Base-by-base conservation (phyloP, 768 basidiomycete genomes). In the Pisolithus albus region DNA sequence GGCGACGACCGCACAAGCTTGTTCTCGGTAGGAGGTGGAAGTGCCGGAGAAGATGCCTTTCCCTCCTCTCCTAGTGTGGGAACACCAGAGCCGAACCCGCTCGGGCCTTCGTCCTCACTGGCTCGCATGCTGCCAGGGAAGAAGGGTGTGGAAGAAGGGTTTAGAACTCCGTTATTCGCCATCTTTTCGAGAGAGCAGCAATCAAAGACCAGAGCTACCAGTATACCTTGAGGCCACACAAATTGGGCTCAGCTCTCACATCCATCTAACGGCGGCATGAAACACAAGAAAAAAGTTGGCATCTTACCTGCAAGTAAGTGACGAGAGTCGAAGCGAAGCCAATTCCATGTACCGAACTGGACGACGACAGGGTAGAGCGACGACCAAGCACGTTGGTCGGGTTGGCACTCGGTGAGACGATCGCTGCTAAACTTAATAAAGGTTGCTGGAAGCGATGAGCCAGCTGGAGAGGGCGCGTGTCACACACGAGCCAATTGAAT, bases 61-160 rank as follows among this genome's bases (percentile, higher is more conserved):
- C 60, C 66, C 42, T 70, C 71, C 39, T 70, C 72, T 52, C 71
- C 76, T 63, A 72, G 72, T 54, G 71, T 64, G 58, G 75, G 73
- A 64, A 75, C 75, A 46, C 68, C 66, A 59, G 79, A 77, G 50
- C 70, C 69, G 41, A 78, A 65, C 53, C 70, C 71, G 60, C 64
- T 68, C 46, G 66, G 63, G 45, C 69, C 72, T 49, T 83, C 82
- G 52, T 84, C 81, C 51, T 82, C 83, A 60, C 63, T 72, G 58
- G 73, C 62, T 56, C 82, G 81, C 59, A 80, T 64, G 50, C 51
- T 61, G 50, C 84, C 85, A 55, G 88, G 88, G 66, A 88, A 88
- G 78, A 91, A 91, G 47, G 88, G 88, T 65, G 82, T 82, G 52
- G 88, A 91, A 55, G 86, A 76, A 57, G 88, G 87, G 69, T 90